Evolutionary conservation across 2,329 filamentous ascomycete species (phyloP), one percentile per base, ranked within the genome.

Genomic region (Bipolaris victoriae): DNA sequence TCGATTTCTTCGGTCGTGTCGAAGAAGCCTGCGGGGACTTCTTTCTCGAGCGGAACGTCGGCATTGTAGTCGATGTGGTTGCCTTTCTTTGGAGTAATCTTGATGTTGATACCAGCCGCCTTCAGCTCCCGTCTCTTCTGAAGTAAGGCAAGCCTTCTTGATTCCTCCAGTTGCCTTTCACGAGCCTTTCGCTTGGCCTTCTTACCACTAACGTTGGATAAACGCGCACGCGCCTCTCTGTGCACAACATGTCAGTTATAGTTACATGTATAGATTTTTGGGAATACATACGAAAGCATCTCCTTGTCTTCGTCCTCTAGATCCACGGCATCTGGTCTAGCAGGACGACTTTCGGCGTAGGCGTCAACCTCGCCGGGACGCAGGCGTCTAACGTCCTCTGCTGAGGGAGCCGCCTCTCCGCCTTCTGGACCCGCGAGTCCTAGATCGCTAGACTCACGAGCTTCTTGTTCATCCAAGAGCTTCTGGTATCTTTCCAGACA

Each of bases 61-160:
- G 95, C 95, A 77, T 99, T 99, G 82, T 99, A 99, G 78, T 99
- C 95, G 92, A 99, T 99, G 80, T 98, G 90, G 0, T 95, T 95
- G 81, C 92, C 88, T 81, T 98, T 98, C 59, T 90, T 87, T 13
- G 90, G 95, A 2, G 88, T 88, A 55, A 98, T 88, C 79, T 98
- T 99, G 81, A 98, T 92, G 76, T 99, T 99, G 79, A 99, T 98
- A 46, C 95, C 95, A 1, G 95, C 92, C 74, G 93, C 96, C 81
- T 99, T 99, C 64, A 99, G 86, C 79, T 99, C 95, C 67, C 95
- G 87, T 37, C 95, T 88, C 81, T 99, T 99, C 80, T 98, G 95
- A 61, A 99, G 80, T 36, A 94, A 87, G 1, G 95, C 95, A 61
- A 99, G 79, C 53, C 95, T 86, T 58, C 94, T 87, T 13, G 93